Conservation (phyloP, 2,329 filamentous ascomycete genomes). For the Penicillium palitans region DNA sequence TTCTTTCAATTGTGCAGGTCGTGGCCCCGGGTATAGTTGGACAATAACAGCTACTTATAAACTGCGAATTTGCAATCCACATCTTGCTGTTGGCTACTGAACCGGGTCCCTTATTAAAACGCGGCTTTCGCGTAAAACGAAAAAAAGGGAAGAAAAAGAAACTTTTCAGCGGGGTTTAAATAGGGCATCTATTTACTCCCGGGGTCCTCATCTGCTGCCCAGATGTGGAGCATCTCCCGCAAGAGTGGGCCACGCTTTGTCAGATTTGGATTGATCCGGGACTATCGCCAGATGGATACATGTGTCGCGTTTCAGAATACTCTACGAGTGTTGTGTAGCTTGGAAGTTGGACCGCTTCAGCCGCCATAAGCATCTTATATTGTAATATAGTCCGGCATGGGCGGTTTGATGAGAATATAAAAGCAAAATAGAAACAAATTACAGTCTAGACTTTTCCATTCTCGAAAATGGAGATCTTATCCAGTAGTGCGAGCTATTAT, state of each 20-base stretch:
- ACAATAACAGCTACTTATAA: background rate
- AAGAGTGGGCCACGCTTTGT: background rate
- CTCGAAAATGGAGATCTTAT: background rate
- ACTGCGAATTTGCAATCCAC: slow-evolving; percentile 2
- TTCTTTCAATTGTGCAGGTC: background rate
- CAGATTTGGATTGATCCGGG: background rate
- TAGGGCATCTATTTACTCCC: background rate
- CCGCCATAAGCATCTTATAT: background rate
- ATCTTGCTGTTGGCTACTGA: background rate
- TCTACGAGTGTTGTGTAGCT: background rate
- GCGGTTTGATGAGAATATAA: background rate
- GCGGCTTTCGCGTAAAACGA: background rate
- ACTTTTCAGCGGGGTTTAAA: background rate
- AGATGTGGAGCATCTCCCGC: background rate
- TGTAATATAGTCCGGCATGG: background rate
- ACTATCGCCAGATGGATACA: background rate
- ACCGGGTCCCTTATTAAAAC: background rate
- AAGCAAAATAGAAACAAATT: background rate
- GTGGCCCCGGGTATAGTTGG: background rate
- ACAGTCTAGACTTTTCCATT: background rate
- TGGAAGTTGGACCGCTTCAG: background rate
- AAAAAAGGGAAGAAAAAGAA: background rate
- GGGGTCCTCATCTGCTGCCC: slow-evolving; percentile 1
- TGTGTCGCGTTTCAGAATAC: background rate
- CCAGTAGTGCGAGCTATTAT: background rate